These are phyloP conservation scores for Nadsonia fulvescens DNA, from an alignment of 805 yeast genomes.

Conservation along the genomic window DNA sequence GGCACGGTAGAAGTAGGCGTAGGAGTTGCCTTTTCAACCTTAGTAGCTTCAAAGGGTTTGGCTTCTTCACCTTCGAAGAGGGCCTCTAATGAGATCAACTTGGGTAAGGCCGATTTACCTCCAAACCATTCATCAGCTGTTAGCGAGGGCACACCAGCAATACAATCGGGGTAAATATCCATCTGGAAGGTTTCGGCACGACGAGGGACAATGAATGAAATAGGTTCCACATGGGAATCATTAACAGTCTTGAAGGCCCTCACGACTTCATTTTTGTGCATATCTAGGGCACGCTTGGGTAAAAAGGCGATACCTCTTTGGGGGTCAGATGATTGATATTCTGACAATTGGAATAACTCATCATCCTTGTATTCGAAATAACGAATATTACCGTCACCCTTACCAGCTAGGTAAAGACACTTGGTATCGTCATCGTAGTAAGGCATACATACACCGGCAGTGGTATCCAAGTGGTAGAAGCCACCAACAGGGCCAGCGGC, in stretches of 20 bases:
- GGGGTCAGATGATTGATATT: slow-evolving; percentile 74
- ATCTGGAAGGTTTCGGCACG: slow-evolving; percentile 83
- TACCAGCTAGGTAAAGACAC: slow-evolving; percentile 80
- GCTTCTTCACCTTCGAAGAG: slow-evolving; percentile 62
- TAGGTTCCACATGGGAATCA: slow-evolving; percentile 73
- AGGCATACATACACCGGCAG: slow-evolving; percentile 90
- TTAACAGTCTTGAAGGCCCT: slow-evolving; percentile 74
- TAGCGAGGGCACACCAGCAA: slow-evolving; percentile 62
- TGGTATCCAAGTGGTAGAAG: slow-evolving; percentile 67
- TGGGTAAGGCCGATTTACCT: slow-evolving; percentile 70
- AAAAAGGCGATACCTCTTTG: slow-evolving; percentile 91
- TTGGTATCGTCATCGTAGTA: slow-evolving; percentile 67
- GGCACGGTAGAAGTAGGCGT: slow-evolving; percentile 8
- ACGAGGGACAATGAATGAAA: slow-evolving; percentile 87
- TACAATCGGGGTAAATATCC: slow-evolving; percentile 85
- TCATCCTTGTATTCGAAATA: slow-evolving; percentile 83
- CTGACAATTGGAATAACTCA: slow-evolving; percentile 68
- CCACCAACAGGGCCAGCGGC: slow-evolving; percentile 79
- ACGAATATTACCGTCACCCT: slow-evolving; percentile 95
- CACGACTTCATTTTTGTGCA: slow-evolving; percentile 70
- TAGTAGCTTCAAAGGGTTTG: slow-evolving; percentile 16
- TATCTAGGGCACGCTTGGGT: slow-evolving; percentile 66
- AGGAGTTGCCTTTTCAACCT: slow-evolving; percentile 8
- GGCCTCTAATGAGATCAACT: slow-evolving; percentile 56
- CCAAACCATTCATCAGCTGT: slow-evolving; percentile 60